Base-by-base conservation (phyloP, 768 basidiomycete species). In the Pleurotus cornucopiae region DNA sequence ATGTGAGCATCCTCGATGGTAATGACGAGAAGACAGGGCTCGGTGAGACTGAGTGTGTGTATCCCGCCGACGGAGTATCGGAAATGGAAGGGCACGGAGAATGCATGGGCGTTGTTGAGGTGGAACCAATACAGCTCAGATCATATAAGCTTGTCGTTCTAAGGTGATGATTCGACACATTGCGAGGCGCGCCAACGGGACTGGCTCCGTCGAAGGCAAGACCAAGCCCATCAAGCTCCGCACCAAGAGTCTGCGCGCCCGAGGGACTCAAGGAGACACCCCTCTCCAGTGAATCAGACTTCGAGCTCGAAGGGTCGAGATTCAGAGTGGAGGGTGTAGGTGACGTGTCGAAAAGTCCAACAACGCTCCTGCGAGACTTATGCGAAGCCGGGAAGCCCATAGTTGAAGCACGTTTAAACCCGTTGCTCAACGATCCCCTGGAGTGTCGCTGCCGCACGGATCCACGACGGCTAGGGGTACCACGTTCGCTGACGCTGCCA, bases 261-360 rank as follows among this genome's bases (percentile, higher is more conserved):
- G 34, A 18, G 0, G 38, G 30, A 20, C 44, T 46, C 4, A 30
- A 6, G 11, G 43, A 38, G 12, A 26, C 46, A 7, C 39, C 1
- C 34, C 38, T 49, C 39, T 39, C 34, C 37, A 38, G 20, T 1
- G 16, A 13, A 9, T 56, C 49, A 9, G 57, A 60, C 41, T 55
- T 47, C 40, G 59, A 52, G 30, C 7, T 34, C 0, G 30, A 34
- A 2, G 30, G 30, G 47, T 52, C 67, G 60, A 69, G 65, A 47
- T 62, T 67, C 18, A 71, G 57, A 7, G 64, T 67, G 18, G 74
- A 78, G 26, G 76, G 66, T 2, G 70, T 67, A 57, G 74, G 69
- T 3, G 65, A 72, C n/a, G 55, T 53, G 62, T 84, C 81, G 60
- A 89, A 89, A 5, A 88, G 69, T 11, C 85, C 85, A 34, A 87